A percentile compares a stretch with the other conserved stretches of the same genome.
phyloP scores from a whole-genome alignment of 2,329 filamentous ascomycete species.

The Plenodomus tracheiphilus region DNA sequence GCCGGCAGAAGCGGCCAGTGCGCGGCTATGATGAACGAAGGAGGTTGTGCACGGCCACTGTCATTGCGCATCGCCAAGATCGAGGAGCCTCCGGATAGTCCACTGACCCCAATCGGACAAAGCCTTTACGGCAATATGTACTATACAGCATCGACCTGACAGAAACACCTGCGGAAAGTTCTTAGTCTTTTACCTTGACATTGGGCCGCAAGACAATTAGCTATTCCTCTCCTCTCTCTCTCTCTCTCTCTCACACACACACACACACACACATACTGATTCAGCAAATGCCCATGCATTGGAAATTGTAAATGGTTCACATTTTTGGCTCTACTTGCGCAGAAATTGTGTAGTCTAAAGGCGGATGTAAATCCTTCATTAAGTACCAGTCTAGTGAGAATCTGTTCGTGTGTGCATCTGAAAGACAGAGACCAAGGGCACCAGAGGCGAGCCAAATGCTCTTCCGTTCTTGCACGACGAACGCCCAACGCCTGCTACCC shows the following conservation, averaged over 20 bases:
- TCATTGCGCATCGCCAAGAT: not conserved
- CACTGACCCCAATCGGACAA: not conserved
- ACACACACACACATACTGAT: too few species aligned
- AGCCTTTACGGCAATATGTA: not conserved
- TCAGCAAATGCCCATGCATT: too few species aligned
- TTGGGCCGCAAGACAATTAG: too few species aligned
- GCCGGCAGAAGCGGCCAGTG: not conserved
- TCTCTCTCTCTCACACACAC: too few species aligned
- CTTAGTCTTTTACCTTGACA: too few species aligned
- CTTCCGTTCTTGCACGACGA: constrained; percentile 35
- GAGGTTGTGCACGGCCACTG: not conserved
- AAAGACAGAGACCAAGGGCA: constrained; percentile 26
- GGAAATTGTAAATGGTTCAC: constrained; percentile 13
- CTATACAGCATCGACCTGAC: not conserved
- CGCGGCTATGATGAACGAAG: not conserved
- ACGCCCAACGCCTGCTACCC: constrained; percentile 39
- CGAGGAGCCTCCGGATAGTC: not conserved
- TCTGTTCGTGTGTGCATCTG: constrained; percentile 27
- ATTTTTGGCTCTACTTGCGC: constrained; percentile 39
- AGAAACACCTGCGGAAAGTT: too few species aligned
- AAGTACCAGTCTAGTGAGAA: constrained; percentile 45
- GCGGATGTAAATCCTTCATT: constrained; percentile 47
- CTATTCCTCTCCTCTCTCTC: too few species aligned
- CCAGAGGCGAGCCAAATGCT: constrained; percentile 32
- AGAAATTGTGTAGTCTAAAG: constrained; percentile 40